Percentiles rank a stretch among this genome's conserved stretches.
Evolutionary conservation across 2,329 filamentous ascomycete species (phyloP).

Genomic region (Cadophora sp.): DNA sequence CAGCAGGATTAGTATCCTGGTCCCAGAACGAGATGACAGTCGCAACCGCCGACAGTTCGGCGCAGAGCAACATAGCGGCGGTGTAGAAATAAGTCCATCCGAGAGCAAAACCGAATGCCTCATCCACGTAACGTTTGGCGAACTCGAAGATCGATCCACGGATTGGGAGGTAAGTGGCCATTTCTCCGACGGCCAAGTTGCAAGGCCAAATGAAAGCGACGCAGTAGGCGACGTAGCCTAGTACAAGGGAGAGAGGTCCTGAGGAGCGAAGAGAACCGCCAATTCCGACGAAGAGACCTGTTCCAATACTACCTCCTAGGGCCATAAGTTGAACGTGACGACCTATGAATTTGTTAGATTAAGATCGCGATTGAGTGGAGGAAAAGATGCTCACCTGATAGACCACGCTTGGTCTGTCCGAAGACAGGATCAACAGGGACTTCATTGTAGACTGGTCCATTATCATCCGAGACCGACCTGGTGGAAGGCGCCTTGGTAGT

Average conservation of each 20-base stretch:
- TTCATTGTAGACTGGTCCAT: not conserved
- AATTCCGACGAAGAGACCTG: constrained; percentile 23
- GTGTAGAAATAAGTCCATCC: constrained; percentile 24
- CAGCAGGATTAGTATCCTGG: constrained; percentile 16
- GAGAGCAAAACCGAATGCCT: constrained; percentile 20
- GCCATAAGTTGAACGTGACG: constrained; percentile 24
- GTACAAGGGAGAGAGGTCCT: constrained; percentile 18
- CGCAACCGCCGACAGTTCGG: constrained; percentile 17
- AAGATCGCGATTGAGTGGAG: not conserved
- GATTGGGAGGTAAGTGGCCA: constrained; percentile 22
- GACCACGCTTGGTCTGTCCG: constrained; percentile 21
- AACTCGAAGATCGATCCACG: constrained; percentile 22
- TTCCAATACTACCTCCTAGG: constrained; percentile 19
- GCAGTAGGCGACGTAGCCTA: constrained; percentile 20
- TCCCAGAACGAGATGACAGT: constrained; percentile 22
- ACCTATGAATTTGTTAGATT: not conserved
- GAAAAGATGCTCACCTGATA: constrained; percentile 12
- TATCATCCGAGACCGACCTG: constrained; percentile 4
- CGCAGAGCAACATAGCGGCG: constrained; percentile 21
- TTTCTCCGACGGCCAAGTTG: constrained; percentile 21
- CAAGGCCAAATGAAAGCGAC: constrained; percentile 22
- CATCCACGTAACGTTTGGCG: constrained; percentile 19
- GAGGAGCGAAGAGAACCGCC: constrained; percentile 15
- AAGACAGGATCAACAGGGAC: constrained; percentile 19
- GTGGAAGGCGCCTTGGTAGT: constrained; percentile 15